Evolutionary conservation across 2,329 filamentous ascomycete genomes (phyloP), one percentile per base, ranked within the genome.

Genomic region (Epichloe gansuensis): DNA sequence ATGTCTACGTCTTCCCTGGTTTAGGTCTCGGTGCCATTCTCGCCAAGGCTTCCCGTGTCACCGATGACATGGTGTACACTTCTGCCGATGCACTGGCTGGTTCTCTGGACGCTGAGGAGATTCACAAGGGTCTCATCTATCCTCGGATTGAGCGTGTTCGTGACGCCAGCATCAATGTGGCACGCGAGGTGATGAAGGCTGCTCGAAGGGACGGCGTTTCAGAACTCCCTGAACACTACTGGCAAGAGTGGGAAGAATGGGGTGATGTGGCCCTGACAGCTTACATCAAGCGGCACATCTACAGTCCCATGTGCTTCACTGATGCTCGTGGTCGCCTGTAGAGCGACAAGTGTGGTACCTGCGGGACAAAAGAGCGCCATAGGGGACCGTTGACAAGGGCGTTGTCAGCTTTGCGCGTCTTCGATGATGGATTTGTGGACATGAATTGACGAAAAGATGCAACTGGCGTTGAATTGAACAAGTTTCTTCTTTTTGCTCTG

Each of bases 31-130:
- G 91, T 56, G 87, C 91, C 59, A 96, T 97, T 65, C 80, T 97
- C 48, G 84, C 85, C 72, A 94, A 96, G 76, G 81, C 90, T 12
- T 83, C 87, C 59, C 83, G 83, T 61, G 78, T 97, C 60, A 97
- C 91, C 5, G 88, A 96, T 67, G 82, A 85, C 69, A 98, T 98
- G 93, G 90, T 98, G 65, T 97, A 97, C 73, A 90, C 87, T 48
- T 91, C 91, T 35, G 93, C 89, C 31, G 84, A 85, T 42, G 85
- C 89, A 4, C 80, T 97, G 21, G 81, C 88, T 15, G 82, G 82
- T 54, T 83, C 86, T 37, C 78, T 98, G 56, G 90, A 85, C 57
- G 76, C 82, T 41, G 85, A 93, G 56, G 93, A 98, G 74, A 75
- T 89, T 62, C 81, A 85, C 52, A 81, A 84, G 66, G 88, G 89